These are phyloP conservation scores for Leishmania mexicana DNA, from an alignment of 208 protist genomes.

Conservation along the genomic window DNA sequence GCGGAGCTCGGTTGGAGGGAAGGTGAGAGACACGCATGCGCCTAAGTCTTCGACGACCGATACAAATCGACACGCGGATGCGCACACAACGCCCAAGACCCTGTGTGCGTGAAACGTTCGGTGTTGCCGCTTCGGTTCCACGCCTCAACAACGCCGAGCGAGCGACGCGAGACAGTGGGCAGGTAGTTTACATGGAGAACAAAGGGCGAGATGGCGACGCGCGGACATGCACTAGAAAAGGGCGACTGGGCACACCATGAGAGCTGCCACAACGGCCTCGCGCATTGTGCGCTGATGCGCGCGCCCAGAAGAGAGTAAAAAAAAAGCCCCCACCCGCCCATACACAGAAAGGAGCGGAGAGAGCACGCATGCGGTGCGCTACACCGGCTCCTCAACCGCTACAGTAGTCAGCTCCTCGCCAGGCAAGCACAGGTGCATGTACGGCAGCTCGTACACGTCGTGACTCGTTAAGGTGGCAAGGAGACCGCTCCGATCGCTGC, in stretches of 20 bases:
- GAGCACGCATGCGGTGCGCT: background rate
- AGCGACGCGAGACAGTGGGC: background rate
- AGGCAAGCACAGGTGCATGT: constrained; percentile 58
- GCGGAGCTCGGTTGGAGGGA: background rate
- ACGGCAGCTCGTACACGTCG: constrained; percentile 63
- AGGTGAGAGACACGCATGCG: background rate
- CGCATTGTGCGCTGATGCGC: background rate
- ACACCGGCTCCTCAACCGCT: background rate
- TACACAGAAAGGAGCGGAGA: background rate
- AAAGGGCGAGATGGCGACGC: background rate
- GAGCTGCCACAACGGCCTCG: background rate
- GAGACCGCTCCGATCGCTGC: constrained; percentile 49
- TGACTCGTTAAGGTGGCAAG: constrained; percentile 53
- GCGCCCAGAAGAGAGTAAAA: background rate
- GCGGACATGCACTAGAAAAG: background rate
- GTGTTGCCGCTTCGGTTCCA: background rate
- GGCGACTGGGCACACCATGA: background rate
- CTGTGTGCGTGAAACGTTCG: background rate
- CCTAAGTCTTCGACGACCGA: background rate
- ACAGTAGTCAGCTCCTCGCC: constrained; percentile 44
- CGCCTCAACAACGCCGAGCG: background rate
- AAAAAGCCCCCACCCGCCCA: background rate
- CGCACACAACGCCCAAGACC: background rate
- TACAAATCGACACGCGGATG: background rate
- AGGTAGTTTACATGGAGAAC: background rate